These are phyloP conservation scores for Beauveria varroae DNA, from an alignment of 2,329 filamentous ascomycete species.

Conservation along the genomic window DNA sequence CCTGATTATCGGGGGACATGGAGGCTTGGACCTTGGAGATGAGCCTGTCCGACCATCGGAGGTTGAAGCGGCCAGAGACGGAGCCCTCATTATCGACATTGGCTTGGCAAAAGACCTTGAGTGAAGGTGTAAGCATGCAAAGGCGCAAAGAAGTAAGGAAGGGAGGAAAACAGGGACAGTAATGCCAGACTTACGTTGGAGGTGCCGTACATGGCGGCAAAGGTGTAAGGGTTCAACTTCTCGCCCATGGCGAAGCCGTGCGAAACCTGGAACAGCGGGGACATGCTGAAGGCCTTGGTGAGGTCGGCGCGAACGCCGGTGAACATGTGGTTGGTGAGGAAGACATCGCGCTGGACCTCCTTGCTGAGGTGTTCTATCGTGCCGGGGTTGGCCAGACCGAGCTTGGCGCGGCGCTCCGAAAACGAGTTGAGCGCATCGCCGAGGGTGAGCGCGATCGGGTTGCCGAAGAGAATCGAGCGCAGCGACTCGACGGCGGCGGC, in stretches of 20 bases:
- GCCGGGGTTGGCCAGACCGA: constrained; percentile 87
- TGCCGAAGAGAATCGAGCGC: constrained; percentile 60
- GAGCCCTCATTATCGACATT: constrained; percentile 89
- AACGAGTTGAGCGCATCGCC: constrained; percentile 76
- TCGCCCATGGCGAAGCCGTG: constrained; percentile 96
- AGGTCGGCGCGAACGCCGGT: constrained; percentile 91
- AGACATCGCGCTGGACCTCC: constrained; percentile 93
- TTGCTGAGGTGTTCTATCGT: constrained; percentile 82
- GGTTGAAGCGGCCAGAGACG: constrained; percentile 86
- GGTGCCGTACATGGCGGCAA: constrained; percentile 88
- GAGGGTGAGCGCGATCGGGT: constrained; percentile 61
- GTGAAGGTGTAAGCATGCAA: constrained; percentile 7
- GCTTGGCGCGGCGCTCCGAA: constrained; percentile 74
- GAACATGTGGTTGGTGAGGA: constrained; percentile 96
- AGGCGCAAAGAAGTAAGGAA: neutral
- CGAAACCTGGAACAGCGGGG: constrained; percentile 92
- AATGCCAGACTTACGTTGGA: constrained; percentile 57
- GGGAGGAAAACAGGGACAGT: neutral
- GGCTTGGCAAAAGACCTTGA: constrained; percentile 87
- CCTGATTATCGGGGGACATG: constrained; percentile 71
- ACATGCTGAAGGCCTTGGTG: constrained; percentile 91
- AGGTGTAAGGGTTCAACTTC: constrained; percentile 87
- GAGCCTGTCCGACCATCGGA: constrained; percentile 72
- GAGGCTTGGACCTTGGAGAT: constrained; percentile 85
- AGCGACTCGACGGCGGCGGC: constrained; percentile 44